Percentiles rank a stretch among this genome's conserved stretches.
phyloP scores from a whole-genome alignment of 169 alveolate species.

The Plasmodium vinckei region DNA sequence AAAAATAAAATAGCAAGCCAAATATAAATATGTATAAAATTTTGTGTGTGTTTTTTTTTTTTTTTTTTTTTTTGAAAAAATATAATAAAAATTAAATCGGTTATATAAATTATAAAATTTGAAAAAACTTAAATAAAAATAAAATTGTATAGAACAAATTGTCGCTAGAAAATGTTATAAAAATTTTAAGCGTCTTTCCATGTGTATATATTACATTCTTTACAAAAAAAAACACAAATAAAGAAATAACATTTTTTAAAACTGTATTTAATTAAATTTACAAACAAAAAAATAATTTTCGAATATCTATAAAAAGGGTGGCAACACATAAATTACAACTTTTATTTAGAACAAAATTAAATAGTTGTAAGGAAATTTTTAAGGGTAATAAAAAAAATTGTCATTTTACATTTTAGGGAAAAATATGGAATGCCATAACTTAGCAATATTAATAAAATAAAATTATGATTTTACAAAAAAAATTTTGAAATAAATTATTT shows the following conservation, averaged over 20 bases:
- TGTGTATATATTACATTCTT: not conserved
- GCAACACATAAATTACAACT: no score
- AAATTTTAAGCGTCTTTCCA: not conserved
- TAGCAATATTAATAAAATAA: no score
- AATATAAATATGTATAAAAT: not conserved
- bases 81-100: not conserved
- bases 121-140: not conserved
- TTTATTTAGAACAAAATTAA: no score
- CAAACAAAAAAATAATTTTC: no score
- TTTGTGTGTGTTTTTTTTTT: not conserved
- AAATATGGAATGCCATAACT: no score
- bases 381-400: no score
- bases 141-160: not conserved
- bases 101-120: not conserved
- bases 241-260: not conserved
- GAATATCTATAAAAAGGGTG: no score
- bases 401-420: no score
- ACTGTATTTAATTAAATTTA: no score
- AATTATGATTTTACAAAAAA: no score
- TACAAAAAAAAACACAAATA: not conserved
- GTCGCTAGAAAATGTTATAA: not conserved
- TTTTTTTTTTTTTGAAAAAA: conserved; percentile 3
- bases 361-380: no score
- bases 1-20: conserved; percentile 9
- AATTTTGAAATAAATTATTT: no score